A percentile compares a stretch with the other conserved stretches of the same genome.
Conservation (phyloP, 2,329 filamentous ascomycete species). For the Xylaria sp. region DNA sequence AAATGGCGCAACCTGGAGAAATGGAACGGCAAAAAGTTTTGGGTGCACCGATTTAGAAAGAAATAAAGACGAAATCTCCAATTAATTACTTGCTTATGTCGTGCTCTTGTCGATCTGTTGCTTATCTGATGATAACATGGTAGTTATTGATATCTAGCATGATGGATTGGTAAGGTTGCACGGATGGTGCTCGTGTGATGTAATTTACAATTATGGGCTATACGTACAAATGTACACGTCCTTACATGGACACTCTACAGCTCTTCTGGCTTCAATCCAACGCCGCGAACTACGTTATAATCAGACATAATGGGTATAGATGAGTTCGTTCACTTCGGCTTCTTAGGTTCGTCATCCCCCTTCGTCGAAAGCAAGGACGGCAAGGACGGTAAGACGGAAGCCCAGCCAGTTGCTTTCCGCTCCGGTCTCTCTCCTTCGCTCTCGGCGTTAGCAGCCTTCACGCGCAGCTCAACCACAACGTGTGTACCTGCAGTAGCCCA, state of each 20-base stretch:
- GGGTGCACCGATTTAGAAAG: constrained; percentile 37
- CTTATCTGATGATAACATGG: neutral
- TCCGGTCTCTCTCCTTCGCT: constrained; percentile 3
- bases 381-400: constrained; percentile 24
- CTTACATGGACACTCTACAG: neutral
- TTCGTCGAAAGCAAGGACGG: constrained; percentile 26
- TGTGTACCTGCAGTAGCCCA: constrained; percentile 67
- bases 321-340: constrained; percentile 7
- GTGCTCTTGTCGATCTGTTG: neutral
- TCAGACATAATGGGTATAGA: neutral
- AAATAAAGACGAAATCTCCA: constrained; percentile 42
- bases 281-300: neutral
- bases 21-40: constrained; percentile 27
- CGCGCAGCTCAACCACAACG: constrained; percentile 67
- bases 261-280: neutral
- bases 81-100: constrained; percentile 27
- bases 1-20: constrained; percentile 22
- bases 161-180: neutral
- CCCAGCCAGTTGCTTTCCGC: constrained; percentile 27
- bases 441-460: constrained; percentile 44
- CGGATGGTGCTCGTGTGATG: neutral
- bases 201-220: constrained; percentile 2
- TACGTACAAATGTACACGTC: neutral
- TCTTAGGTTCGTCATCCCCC: constrained; percentile 17
- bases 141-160: neutral